Conservation (phyloP, 73 alveolate species). For the Uronychia binucleata region DNA sequence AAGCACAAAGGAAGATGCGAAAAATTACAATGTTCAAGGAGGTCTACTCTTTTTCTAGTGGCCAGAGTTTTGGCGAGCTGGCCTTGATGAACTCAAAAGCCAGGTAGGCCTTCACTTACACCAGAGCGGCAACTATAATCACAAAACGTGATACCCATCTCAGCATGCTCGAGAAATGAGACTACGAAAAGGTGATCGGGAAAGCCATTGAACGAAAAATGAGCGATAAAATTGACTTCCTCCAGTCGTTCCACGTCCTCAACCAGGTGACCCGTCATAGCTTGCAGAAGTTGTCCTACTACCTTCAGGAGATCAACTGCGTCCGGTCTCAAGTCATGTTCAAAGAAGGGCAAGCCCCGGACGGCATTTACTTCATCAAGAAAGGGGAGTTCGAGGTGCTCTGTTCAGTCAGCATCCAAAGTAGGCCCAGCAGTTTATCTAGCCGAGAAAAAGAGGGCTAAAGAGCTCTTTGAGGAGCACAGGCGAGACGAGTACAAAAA, state of each 20-base stretch:
- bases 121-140: slow-evolving; percentile 55
- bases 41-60: slow-evolving; percentile 2
- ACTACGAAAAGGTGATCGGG: slow-evolving; percentile 38
- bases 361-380: slow-evolving; percentile 42
- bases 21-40: background rate
- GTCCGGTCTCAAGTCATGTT: slow-evolving; percentile 33
- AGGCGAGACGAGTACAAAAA: background rate
- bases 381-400: slow-evolving; percentile 66
- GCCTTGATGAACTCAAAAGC: slow-evolving; percentile 39
- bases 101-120: background rate
- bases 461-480: background rate
- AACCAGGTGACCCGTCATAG: slow-evolving; percentile 38
- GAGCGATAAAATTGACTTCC: slow-evolving; percentile 53
- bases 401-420: background rate
- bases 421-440: background rate
- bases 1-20: background rate
- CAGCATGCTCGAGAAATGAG: slow-evolving; percentile 51
- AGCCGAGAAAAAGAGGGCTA: background rate
- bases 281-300: slow-evolving; percentile 39
- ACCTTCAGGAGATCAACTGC: slow-evolving; percentile 26
- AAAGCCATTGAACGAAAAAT: slow-evolving; percentile 31
- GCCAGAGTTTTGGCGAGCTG: slow-evolving; percentile 67
- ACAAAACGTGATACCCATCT: slow-evolving; percentile 35
- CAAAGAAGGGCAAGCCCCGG: slow-evolving; percentile 63
- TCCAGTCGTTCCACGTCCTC: slow-evolving; percentile 48